phyloP scores from a whole-genome alignment of 1,139 yeast genomes.

The Meyerozyma athensensis region DNA sequence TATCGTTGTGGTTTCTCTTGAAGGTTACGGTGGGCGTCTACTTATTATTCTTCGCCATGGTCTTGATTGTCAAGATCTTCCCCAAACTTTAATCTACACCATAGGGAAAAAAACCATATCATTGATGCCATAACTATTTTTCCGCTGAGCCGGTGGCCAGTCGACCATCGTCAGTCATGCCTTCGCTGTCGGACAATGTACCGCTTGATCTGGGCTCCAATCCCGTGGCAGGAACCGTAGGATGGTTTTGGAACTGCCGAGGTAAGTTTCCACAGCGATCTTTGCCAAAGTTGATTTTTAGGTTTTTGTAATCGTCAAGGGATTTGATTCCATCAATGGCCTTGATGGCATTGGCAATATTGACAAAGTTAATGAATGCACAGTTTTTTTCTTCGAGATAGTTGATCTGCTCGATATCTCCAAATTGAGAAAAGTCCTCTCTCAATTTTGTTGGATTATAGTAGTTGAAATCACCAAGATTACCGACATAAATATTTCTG shows the following conservation, averaged over 20 bases:
- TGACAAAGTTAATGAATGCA: constrained; percentile 76
- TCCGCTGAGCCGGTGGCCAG: constrained; percentile 3
- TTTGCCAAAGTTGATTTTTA: constrained; percentile 79
- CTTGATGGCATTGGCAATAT: constrained; percentile 77
- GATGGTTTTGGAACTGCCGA: constrained; percentile 33
- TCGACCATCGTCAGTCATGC: constrained; percentile 19
- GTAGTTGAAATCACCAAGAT: constrained; percentile 40
- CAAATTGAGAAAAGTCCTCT: constrained; percentile 66
- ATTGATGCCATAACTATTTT: not conserved
- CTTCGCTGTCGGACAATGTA: constrained; percentile 26
- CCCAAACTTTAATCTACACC: constrained; percentile 11
- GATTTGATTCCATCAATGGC: constrained; percentile 63
- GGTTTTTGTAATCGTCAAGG: constrained; percentile 34
- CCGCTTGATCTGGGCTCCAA: constrained; percentile 16
- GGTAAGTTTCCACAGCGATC: constrained; percentile 91
- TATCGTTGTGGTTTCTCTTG: constrained; percentile 6
- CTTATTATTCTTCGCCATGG: constrained; percentile 10
- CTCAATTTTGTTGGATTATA: constrained; percentile 55
- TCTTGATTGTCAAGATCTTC: constrained; percentile 11
- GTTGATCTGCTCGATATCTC: constrained; percentile 78
- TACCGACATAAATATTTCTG: constrained; percentile 87
- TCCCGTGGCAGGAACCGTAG: constrained; percentile 11
- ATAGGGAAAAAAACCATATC: not conserved
- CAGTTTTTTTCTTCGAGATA: constrained; percentile 75
- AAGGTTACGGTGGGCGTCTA: constrained; percentile 11